Evolutionary conservation across 768 basidiomycete species (phyloP).

Genomic region (Lactifluus volemus): DNA sequence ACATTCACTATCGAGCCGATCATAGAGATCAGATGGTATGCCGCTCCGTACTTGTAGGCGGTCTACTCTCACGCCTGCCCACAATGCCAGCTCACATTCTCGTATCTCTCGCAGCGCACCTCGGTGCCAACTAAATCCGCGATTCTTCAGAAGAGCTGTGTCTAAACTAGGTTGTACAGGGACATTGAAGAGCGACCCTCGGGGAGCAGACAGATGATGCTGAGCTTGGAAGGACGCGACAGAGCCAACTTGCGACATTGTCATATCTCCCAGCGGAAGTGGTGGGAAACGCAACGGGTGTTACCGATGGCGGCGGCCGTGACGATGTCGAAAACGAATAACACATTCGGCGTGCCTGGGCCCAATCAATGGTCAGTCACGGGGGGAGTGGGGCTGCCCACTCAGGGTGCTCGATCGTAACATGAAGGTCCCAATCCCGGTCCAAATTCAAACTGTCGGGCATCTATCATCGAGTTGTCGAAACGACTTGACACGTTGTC

Average conservation of each 20-base stretch:
- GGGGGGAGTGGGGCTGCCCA: no score
- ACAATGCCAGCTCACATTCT: constrained; percentile 75
- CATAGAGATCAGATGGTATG: constrained; percentile 74
- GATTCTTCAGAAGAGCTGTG: constrained; percentile 71
- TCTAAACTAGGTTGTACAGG: constrained; percentile 74
- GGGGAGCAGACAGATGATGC: background rate
- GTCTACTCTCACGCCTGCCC: constrained; percentile 50
- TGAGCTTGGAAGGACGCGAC: background rate
- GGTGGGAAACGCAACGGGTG: background rate
- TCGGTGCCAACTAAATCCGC: constrained; percentile 82
- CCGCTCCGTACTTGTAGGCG: constrained; percentile 48
- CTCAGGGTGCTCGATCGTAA: no score
- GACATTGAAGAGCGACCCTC: constrained; percentile 34
- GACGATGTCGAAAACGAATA: no score
- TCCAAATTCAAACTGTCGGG: no score
- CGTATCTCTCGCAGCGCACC: constrained; percentile 85
- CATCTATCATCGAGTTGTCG: no score
- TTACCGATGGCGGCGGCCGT: background rate
- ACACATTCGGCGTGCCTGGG: no score
- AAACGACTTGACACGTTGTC: no score
- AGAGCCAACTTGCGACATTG: background rate
- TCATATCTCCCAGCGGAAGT: background rate
- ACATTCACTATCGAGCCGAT: constrained; percentile 78
- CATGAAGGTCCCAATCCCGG: background rate
- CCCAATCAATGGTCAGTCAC: background rate